Percentiles rank a stretch among this genome's conserved stretches.
Conservation (phyloP, 306 rosid genomes). For the Quercus agrifolia region DNA sequence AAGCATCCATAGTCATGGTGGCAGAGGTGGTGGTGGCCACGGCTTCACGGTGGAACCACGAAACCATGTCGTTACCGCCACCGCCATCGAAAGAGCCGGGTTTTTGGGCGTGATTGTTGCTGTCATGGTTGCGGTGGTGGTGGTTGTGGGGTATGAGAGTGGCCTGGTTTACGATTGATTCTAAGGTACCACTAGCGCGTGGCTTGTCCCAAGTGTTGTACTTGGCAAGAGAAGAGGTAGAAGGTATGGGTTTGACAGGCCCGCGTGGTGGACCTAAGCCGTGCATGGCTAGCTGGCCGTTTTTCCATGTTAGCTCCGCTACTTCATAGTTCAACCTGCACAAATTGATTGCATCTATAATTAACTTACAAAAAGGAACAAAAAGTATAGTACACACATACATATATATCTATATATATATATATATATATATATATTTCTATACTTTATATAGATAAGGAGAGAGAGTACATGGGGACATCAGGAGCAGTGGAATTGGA, state of each 20-base stretch:
- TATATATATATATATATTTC: neutral
- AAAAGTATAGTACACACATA: too few relatives aligned
- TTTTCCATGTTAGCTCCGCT: conserved; percentile 92
- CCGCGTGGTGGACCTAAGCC: conserved; percentile 64
- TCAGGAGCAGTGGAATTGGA: conserved; percentile 49
- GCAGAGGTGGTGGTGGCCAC: conserved; percentile 12
- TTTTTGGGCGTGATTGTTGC: too few relatives aligned
- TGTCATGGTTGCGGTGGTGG: conserved; percentile 3
- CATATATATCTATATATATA: too few relatives aligned
- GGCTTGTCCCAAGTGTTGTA: conserved; percentile 78
- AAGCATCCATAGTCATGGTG: conserved; percentile 54
- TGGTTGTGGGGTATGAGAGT: conserved; percentile 25
- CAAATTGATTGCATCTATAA: neutral
- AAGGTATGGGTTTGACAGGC: conserved; percentile 14
- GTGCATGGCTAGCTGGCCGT: conserved; percentile 82
- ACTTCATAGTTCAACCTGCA: conserved; percentile 75
- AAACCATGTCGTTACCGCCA: conserved; percentile 20
- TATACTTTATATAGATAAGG: neutral
- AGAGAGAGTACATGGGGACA: conserved; percentile 43
- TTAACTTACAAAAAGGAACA: too few relatives aligned
- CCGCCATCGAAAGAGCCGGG: neutral
- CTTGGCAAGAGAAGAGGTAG: conserved; percentile 19
- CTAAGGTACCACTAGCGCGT: conserved; percentile 75
- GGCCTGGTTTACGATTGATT: conserved; percentile 85
- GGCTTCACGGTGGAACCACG: conserved; percentile 33